Conservation (phyloP, 148 eudicot genomes). For the Dianthus caryophyllus region DNA sequence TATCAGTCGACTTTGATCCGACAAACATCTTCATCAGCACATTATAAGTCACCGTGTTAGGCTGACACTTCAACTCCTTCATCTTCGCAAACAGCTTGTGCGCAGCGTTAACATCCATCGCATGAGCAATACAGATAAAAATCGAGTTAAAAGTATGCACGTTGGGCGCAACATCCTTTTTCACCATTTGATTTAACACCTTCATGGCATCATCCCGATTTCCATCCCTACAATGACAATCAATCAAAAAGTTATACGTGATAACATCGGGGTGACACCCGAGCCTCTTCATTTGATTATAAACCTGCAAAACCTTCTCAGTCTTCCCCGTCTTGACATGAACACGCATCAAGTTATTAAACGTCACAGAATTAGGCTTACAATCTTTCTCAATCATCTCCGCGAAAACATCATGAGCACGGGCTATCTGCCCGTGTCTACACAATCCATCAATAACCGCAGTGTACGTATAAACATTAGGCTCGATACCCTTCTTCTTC, state of each 20-base stretch:
- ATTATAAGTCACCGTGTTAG: conserved; percentile 72
- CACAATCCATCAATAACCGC: conserved; percentile 81
- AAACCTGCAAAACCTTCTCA: conserved; percentile 74
- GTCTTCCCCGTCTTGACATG: conserved; percentile 75
- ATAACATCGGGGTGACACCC: conserved; percentile 59
- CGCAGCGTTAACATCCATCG: conserved; percentile 70
- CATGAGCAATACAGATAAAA: conserved; percentile 46
- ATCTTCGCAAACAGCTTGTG: conserved; percentile 61
- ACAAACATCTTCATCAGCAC: conserved; percentile 81
- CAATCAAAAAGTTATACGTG: conserved; percentile 72
- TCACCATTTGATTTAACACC: conserved; percentile 62
- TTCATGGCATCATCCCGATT: conserved; percentile 69
- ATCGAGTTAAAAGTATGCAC: conserved; percentile 65
- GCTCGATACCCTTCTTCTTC: conserved; percentile 65
- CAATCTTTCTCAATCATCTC: conserved; percentile 83
- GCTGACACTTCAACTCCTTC: conserved; percentile 69
- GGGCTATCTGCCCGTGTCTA: conserved; percentile 65
- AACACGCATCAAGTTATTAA: conserved; percentile 80
- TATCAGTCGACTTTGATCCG: conserved; percentile 71
- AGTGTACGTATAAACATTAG: conserved; percentile 74
- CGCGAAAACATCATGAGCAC: conserved; percentile 86
- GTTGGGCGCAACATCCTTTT: conserved; percentile 57
- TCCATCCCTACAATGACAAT: conserved; percentile 69
- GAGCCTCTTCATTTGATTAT: conserved; percentile 78
- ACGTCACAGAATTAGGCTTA: conserved; percentile 67